These are phyloP conservation scores for Syncephalis fuscata DNA, from an alignment of 371 early-diverging fungal genomes.

Conservation along the genomic window DNA sequence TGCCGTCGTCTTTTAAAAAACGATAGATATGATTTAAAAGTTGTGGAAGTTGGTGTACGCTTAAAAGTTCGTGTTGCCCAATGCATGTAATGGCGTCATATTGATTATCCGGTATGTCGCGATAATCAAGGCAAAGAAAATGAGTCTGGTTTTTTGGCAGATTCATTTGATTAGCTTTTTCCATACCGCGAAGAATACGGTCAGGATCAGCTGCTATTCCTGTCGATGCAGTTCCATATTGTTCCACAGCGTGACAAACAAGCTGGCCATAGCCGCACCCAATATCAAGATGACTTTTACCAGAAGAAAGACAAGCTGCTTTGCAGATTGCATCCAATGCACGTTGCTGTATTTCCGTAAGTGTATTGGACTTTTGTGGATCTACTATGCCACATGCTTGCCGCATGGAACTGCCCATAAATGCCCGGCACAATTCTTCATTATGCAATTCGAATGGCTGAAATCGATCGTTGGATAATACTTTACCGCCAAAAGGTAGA, in stretches of 20 bases:
- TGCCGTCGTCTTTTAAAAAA: slow-evolving; percentile 91
- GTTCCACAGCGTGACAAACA: slow-evolving; percentile 72
- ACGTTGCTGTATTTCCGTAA: slow-evolving; percentile 90
- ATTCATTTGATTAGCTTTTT: slow-evolving; percentile 55
- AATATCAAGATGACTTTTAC: slow-evolving; percentile 88
- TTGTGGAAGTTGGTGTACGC: slow-evolving; percentile 78
- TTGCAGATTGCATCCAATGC: slow-evolving; percentile 82
- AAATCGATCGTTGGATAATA: too few relatives aligned
- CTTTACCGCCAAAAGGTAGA: too few relatives aligned
- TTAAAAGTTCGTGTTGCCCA: slow-evolving; percentile 98
- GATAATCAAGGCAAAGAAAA: slow-evolving; percentile 77
- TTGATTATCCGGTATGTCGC: slow-evolving; percentile 80
- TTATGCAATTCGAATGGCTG: too few relatives aligned
- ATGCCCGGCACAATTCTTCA: slow-evolving; percentile 64
- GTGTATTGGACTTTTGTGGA: slow-evolving; percentile 56
- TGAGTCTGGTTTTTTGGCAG: slow-evolving; percentile 21
- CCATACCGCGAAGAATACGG: slow-evolving; percentile 66
- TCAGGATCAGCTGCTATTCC: slow-evolving; percentile 92
- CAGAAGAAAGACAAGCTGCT: slow-evolving; percentile 69
- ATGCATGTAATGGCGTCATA: slow-evolving; percentile 91
- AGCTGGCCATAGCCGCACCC: slow-evolving; percentile 99
- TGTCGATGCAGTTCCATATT: slow-evolving; percentile 72
- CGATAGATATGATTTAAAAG: slow-evolving; percentile 86
- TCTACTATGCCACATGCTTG: slow-evolving; percentile 89
- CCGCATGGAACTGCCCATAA: slow-evolving; percentile 88